These are phyloP conservation scores for Cladosporium austrohemisphaericum DNA, from an alignment of 2,329 filamentous ascomycete species.

Conservation along the genomic window DNA sequence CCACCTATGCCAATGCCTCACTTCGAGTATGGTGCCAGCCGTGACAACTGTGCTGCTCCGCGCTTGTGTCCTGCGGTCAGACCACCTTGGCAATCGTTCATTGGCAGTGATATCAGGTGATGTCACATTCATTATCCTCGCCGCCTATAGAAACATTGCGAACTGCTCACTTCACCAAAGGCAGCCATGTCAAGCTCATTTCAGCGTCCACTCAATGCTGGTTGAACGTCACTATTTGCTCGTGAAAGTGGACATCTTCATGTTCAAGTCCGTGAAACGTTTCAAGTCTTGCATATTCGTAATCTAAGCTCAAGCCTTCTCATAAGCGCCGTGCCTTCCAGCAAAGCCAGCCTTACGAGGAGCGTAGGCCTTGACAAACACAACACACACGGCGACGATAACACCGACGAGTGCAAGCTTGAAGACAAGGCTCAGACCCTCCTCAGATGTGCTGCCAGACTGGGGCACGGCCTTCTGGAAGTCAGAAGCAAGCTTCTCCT, in stretches of 20 bases:
- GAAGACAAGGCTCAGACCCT: conserved; percentile 40
- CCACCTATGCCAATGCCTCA: too few species aligned
- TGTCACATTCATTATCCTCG: too few species aligned
- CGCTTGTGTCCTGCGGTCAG: too few species aligned
- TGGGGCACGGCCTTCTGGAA: conserved; percentile 15
- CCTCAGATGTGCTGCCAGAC: conserved; percentile 15
- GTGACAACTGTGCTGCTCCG: too few species aligned
- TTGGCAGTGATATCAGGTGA: too few species aligned
- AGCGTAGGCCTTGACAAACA: conserved; percentile 23
- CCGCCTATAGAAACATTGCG: too few species aligned
- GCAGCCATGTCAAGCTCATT: too few species aligned
- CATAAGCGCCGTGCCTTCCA: conserved; percentile 27
- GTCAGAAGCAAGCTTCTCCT: conserved; percentile 18
- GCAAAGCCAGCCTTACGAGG: conserved; percentile 19
- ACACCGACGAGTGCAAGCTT: conserved; percentile 45
- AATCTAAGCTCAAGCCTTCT: conserved; percentile 21
- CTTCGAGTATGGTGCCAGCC: too few species aligned
- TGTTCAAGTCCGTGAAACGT: background rate
- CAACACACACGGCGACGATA: conserved; percentile 40
- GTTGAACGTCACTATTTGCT: too few species aligned
- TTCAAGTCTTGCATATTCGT: conserved; percentile 3
- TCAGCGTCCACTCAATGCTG: too few species aligned
- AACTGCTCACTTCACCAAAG: too few species aligned
- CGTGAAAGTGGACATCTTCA: too few species aligned
- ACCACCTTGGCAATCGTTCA: background rate